Percentiles rank a stretch among this genome's conserved stretches.
These are phyloP conservation scores for Thraustotheca clavata DNA, from an alignment of 352 stramenopile genomes.

Conservation along the genomic window DNA sequence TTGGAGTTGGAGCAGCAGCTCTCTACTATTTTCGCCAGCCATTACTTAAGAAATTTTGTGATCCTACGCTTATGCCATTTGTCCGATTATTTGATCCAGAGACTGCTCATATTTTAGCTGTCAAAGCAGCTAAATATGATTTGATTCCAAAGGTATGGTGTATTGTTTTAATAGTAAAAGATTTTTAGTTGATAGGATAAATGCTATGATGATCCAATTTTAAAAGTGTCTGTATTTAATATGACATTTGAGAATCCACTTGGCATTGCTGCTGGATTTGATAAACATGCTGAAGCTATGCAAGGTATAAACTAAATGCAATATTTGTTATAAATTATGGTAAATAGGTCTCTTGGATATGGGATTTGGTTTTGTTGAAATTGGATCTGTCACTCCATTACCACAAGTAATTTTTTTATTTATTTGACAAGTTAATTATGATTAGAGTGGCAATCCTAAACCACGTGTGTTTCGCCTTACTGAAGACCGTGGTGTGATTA, in stretches of 20 bases:
- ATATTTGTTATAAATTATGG: not conserved
- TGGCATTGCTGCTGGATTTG: constrained; percentile 95
- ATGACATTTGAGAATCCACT: constrained; percentile 88
- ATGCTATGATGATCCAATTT: constrained; percentile 37
- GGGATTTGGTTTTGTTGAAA: constrained; percentile 94
- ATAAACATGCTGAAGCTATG: constrained; percentile 95
- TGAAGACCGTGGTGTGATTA: constrained; percentile 95
- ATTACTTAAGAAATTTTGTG: constrained; percentile 54
- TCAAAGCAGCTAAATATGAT: constrained; percentile 68
- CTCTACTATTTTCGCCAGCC: constrained; percentile 31
- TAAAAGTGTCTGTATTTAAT: constrained; percentile 46
- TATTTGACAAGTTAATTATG: no score
- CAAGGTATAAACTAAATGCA: constrained; percentile 43
- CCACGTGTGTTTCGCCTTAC: constrained; percentile 94
- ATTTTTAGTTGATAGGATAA: constrained; percentile 35
- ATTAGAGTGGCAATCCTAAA: constrained; percentile 84
- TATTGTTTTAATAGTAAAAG: no score
- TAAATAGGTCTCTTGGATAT: constrained; percentile 77
- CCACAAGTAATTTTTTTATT: constrained; percentile 68
- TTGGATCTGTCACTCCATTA: constrained; percentile 91
- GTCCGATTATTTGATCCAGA: constrained; percentile 77
- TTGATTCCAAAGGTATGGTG: constrained; percentile 53
- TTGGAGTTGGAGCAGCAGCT: not conserved
- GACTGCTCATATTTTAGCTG: constrained; percentile 73
- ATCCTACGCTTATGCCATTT: constrained; percentile 71